Percentiles rank a stretch among this genome's conserved stretches.
phyloP scores from a whole-genome alignment of 2,329 filamentous ascomycete species.

The Cladosporium sp. region DNA sequence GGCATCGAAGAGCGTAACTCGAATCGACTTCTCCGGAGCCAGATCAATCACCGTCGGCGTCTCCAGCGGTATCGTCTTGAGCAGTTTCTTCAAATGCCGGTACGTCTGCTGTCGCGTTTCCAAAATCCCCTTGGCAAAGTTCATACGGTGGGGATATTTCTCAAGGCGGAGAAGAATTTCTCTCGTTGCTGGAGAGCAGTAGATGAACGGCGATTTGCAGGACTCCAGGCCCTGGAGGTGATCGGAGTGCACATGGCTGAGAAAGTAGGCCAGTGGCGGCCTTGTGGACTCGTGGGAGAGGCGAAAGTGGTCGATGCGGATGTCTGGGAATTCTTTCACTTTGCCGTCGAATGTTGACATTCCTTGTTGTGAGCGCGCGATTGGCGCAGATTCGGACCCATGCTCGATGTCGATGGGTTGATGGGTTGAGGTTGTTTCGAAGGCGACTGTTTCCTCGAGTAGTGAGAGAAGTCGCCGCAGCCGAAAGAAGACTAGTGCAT shows the following conservation, averaged over 20 bases:
- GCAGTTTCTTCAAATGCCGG: slow-evolving; percentile 65
- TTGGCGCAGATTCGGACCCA: not conserved
- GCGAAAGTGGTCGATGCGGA: slow-evolving; percentile 82
- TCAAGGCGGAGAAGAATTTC: slow-evolving; percentile 77
- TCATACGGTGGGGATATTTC: slow-evolving; percentile 73
- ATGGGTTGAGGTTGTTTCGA: not conserved
- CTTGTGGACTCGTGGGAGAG: slow-evolving; percentile 38
- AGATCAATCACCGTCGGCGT: slow-evolving; percentile 76
- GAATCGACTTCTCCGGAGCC: slow-evolving; percentile 61
- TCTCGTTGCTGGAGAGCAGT: slow-evolving; percentile 80
- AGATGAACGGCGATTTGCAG: slow-evolving; percentile 76
- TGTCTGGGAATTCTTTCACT: slow-evolving; percentile 72
- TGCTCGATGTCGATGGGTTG: not conserved
- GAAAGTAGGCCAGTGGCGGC: slow-evolving; percentile 75
- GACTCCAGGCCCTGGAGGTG: slow-evolving; percentile 78
- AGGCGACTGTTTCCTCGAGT: too few species aligned
- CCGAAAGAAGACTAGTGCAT: not conserved
- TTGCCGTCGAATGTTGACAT: slow-evolving; percentile 79
- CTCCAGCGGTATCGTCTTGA: slow-evolving; percentile 78
- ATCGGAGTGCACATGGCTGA: slow-evolving; percentile 91
- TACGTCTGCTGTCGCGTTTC: slow-evolving; percentile 73
- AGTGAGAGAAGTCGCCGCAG: not conserved
- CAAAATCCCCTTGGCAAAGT: slow-evolving; percentile 71
- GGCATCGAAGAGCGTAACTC: slow-evolving; percentile 81
- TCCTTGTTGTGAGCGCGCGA: not conserved